Percentiles rank a stretch among this genome's conserved stretches.
Evolutionary conservation across 73 alveolate species (phyloP).

Genomic region (Paramecium caudatum): DNA sequence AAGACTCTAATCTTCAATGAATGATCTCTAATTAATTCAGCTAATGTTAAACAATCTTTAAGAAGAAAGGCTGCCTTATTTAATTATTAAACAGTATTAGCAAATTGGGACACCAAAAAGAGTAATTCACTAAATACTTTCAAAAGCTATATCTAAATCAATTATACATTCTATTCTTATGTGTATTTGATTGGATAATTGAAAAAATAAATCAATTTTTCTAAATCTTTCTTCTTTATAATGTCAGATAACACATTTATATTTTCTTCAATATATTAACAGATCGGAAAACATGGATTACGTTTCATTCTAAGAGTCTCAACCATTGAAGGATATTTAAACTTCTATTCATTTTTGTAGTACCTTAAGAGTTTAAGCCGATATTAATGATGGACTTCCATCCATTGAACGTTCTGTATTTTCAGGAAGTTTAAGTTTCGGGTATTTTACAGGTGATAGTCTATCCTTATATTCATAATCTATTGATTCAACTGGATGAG

Average conservation of each 20-base stretch:
- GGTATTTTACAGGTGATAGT: background rate
- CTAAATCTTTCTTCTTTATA: constrained; percentile 4
- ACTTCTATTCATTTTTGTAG: constrained; percentile 23
- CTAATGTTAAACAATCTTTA: constrained; percentile 8
- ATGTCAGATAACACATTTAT: background rate
- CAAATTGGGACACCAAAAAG: background rate
- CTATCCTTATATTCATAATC: constrained; percentile 2
- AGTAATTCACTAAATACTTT: background rate
- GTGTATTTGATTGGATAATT: constrained; percentile 16
- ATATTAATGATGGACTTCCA: background rate
- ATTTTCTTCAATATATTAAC: constrained; percentile 13
- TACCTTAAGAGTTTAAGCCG: constrained; percentile 6
- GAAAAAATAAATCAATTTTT: background rate
- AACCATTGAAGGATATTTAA: constrained; percentile 15
- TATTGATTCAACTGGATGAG: background rate
- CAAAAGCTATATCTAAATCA: background rate
- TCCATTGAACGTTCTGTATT: background rate
- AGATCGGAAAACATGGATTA: background rate
- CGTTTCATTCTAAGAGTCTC: background rate
- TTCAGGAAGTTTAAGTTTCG: background rate
- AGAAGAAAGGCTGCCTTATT: constrained; percentile 28
- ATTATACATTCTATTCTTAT: background rate
- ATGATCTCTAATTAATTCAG: constrained; percentile 27
- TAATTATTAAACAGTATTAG: background rate
- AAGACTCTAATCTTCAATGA: background rate